Evolutionary conservation across 257 asterid species (phyloP).

Genomic region (Penstemon newberryi): DNA sequence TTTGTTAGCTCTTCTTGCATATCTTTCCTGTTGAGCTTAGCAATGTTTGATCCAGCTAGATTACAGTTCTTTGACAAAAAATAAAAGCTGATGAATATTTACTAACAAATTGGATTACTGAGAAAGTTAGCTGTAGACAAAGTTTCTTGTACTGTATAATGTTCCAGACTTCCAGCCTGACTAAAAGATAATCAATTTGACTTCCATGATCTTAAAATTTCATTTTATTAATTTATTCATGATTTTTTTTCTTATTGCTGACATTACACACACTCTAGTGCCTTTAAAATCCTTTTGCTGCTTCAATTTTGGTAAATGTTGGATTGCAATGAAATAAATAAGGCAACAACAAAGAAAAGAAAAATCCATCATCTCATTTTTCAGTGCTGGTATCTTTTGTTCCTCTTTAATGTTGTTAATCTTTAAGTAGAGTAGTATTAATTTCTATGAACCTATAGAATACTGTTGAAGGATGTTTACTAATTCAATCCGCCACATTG

Average conservation of each 20-base stretch:
- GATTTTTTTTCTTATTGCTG: not conserved
- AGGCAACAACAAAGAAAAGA: not conserved
- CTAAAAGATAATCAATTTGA: not conserved
- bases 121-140: not conserved
- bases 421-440: no score
- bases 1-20: no score
- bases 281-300: no score
- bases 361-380: not conserved
- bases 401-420: no score
- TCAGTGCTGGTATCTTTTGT: no score
- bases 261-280: no score
- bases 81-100: no score
- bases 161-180: not conserved
- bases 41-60: no score
- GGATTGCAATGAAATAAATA: not conserved
- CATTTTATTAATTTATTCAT: not conserved
- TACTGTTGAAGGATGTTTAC: not conserved
- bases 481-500: not conserved
- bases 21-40: no score
- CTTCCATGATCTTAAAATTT: not conserved
- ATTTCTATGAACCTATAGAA: not conserved
- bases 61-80: no score
- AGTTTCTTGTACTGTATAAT: not conserved
- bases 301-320: not conserved
- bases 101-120: not conserved